These are phyloP conservation scores for Conidiobolus incongruus DNA, from an alignment of 371 early-diverging fungal species.

Conservation along the genomic window DNA sequence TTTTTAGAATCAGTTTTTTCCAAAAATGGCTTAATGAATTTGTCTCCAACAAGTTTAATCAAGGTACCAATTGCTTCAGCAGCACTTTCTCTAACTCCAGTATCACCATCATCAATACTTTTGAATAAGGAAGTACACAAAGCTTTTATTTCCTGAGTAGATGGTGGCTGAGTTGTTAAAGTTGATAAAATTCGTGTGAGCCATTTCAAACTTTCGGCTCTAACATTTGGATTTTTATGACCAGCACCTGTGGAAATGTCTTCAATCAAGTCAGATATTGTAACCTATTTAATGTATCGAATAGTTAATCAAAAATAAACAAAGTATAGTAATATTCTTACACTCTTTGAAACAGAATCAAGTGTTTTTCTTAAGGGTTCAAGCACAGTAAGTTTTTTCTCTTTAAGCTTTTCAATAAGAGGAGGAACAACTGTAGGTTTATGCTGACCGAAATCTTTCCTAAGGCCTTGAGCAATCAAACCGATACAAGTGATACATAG, in stretches of 20 bases:
- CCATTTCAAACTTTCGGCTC: conserved; percentile 45
- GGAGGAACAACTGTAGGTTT: conserved; percentile 38
- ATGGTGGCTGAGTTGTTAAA: conserved; percentile 29
- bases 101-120: conserved; percentile 67
- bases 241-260: conserved; percentile 35
- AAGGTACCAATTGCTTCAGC: conserved; percentile 77
- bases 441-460: conserved; percentile 53
- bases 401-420: conserved; percentile 78
- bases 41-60: conserved; percentile 67
- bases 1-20: conserved; percentile 77
- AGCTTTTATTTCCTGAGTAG: conserved; percentile 54
- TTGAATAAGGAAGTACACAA: conserved; percentile 47
- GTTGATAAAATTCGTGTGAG: conserved; percentile 42
- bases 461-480: conserved; percentile 57
- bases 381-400: conserved; percentile 69
- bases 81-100: conserved; percentile 62
- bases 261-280: conserved; percentile 32
- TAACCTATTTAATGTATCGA: conserved; percentile 13
- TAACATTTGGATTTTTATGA: conserved; percentile 87
- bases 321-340: conserved; percentile 8
- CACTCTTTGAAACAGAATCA: conserved; percentile 61
- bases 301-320: not conserved
- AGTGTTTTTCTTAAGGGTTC: conserved; percentile 56
- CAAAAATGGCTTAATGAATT: conserved; percentile 34
- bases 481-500: conserved; percentile 67